A percentile compares a stretch with the other conserved stretches of the same genome.
phyloP scores from a whole-genome alignment of 768 basidiomycete genomes.

The Hebeloma cylindrosporum region DNA sequence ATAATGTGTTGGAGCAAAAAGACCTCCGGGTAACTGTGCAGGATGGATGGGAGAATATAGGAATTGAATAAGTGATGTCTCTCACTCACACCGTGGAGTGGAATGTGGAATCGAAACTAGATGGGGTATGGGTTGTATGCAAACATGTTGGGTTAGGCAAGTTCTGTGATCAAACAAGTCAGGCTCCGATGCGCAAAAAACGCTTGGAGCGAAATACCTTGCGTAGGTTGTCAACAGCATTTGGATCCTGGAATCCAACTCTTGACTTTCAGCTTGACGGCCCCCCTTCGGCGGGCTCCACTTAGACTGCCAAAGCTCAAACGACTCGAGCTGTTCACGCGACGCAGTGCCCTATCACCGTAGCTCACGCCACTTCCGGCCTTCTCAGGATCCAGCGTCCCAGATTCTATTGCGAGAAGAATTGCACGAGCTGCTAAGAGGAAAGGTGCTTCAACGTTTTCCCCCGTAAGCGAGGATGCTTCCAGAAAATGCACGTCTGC shows the following conservation, averaged over 20 bases:
- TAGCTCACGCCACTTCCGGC: slow-evolving; percentile 95
- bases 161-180: neutral
- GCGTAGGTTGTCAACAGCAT: slow-evolving; percentile 54
- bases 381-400: slow-evolving; percentile 88
- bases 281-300: slow-evolving; percentile 57
- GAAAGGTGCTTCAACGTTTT: slow-evolving; percentile 95
- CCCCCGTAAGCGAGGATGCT: slow-evolving; percentile 86
- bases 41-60: slow-evolving; percentile 16
- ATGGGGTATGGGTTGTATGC: slow-evolving; percentile 11
- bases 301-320: slow-evolving; percentile 84
- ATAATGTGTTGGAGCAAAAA: slow-evolving; percentile 15
- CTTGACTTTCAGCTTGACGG: slow-evolving; percentile 61
- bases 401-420: slow-evolving; percentile 87
- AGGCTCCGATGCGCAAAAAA: too few species aligned
- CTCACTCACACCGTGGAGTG: slow-evolving; percentile 22
- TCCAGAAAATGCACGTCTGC: slow-evolving; percentile 92
- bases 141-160: neutral
- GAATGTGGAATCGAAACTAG: slow-evolving; percentile 14
- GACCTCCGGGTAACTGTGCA: slow-evolving; percentile 17
- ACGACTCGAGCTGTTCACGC: slow-evolving; percentile 89
- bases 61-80: neutral
- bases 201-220: slow-evolving; percentile 5
- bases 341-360: slow-evolving; percentile 87
- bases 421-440: slow-evolving; percentile 84
- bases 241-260: slow-evolving; percentile 63